Base-by-base conservation (phyloP, 306 rosid genomes). In the Casuarina glauca region DNA sequence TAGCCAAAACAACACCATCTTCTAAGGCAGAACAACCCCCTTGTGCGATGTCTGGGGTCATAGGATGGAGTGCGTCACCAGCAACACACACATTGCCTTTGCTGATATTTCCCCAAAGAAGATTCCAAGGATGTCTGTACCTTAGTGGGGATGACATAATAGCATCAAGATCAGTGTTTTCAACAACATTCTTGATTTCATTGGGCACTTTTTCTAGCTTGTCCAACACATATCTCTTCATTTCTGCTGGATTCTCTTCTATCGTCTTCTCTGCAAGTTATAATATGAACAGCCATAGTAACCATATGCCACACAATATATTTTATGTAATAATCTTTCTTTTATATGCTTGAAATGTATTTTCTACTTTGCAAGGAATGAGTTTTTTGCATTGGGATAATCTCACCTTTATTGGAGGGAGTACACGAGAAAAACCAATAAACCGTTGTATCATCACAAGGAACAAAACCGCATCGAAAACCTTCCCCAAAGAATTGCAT, bases 191-290 rank as follows among this genome's bases (percentile, higher is more conserved):
- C 1, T 26, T 51, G 55, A 16, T 51, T 51, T 51, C 55, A 26
- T 26, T 26, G 32, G 32, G 32, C 32, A 26, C 32, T 26, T 26
- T 26, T 26, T 26, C 32, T 0, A 51, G 19, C 4, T 51, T 51
- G 55, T 13, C 16, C 4, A 51, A 51, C 55, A 51, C 55, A 4
- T 11, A 51, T 51, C 16, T 16, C 55, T 51, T 51, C 64, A 73
- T 71, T 26, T 26, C 69, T 16, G 79, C 75, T 55, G 89, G 86
- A 50, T 83, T 60, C 19, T 74, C 62, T 38, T 77, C 78, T 53
- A 61, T 69, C 86, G 77, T 89, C 70, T 79, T 82, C 51, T 86
- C 98, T 91, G 66, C 77, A 32, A 39, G 50, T 55, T 3, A 35
- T 36, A 15, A 53, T 15, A 50, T 3, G 36, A 19, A 49, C 3